Conservation (phyloP, 305 asterid species). For the Fraxinus latifolia region DNA sequence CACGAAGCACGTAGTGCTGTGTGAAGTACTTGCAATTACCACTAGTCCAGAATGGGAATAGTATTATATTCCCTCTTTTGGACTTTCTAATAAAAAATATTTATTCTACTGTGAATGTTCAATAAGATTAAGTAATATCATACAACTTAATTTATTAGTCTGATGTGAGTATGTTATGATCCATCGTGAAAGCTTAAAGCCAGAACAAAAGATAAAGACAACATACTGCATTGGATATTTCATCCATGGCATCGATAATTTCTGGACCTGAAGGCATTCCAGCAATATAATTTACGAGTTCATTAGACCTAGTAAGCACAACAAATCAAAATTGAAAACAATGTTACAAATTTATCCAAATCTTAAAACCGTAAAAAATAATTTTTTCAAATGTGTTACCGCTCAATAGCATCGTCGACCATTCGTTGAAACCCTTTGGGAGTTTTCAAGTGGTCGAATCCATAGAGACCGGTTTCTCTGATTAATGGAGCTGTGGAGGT, state of each 20-base stretch:
- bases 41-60: not conserved
- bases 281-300: slow-evolving; percentile 61
- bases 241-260: slow-evolving; percentile 82
- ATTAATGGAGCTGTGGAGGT: slow-evolving; percentile 44
- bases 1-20: not conserved
- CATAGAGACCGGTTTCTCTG: slow-evolving; percentile 75
- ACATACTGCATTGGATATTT: slow-evolving; percentile 77
- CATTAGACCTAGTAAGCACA: slow-evolving; percentile 66
- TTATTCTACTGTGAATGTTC: not conserved
- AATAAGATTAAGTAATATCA: not conserved
- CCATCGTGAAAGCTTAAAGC: not conserved
- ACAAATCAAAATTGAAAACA: slow-evolving; percentile 3
- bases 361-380: not conserved
- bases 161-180: not conserved
- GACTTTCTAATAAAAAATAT: not conserved
- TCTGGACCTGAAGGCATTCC: slow-evolving; percentile 82
- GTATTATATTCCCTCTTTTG: not conserved
- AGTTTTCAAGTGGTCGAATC: slow-evolving; percentile 72
- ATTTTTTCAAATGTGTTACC: slow-evolving; percentile 32
- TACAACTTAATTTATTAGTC: not conserved
- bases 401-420: slow-evolving; percentile 88
- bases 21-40: not conserved
- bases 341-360: slow-evolving; percentile 4
- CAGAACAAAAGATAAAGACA: not conserved
- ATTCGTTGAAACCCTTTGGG: slow-evolving; percentile 87